Evolutionary conservation across 768 basidiomycete species (phyloP), one percentile per base, ranked within the genome.

Genomic region (Nevesoporus exiguus): DNA sequence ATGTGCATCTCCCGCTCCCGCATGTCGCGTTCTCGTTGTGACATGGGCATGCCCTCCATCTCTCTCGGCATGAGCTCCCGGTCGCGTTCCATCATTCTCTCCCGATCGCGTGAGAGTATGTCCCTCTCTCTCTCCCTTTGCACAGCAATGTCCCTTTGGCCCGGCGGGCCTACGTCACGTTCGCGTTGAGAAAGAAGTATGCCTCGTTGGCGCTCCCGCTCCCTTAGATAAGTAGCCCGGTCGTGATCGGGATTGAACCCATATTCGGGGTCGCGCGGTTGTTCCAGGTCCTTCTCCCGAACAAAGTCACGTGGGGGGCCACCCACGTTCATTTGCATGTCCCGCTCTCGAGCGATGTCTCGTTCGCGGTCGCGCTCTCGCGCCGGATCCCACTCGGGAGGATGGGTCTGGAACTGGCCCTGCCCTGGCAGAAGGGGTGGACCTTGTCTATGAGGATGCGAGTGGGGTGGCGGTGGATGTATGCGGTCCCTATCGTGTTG

Each of bases 391-490:
- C 67, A 69, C 9, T 68, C 67, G 4, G 67, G 60, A 25, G 68
- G 63, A 34, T 64, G 62, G 0, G 62, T 30, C 40, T 68, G 70
- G 51, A 70, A 71, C 37, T 70, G 66, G 37, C 70, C 62, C 41
- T 71, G 69, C 5, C 70, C 68, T 0, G 70, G 68, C 14, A 69
- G 61, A 6, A 59, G 39, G 14, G 60, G 42, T 13, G 56, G 63
- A 19, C 31, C 51, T 49, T 51, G 60, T 46, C 59, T 57, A 40
- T 62, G 66, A 30, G 60, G 24, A 44, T 65, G 67, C 1, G 61
- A 45, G 17, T 59, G 59, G 14, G 59, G 52, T 19, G 59, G 62
- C 2, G 64, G 63, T 21, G 64, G 60, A 47, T 71, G 72, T 22
- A 67, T 66, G 58, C 66, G 66, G 44, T 66, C 66, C 37, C 52